phyloP scores from a whole-genome alignment of 805 yeast genomes.

The Lipomyces kockii region DNA sequence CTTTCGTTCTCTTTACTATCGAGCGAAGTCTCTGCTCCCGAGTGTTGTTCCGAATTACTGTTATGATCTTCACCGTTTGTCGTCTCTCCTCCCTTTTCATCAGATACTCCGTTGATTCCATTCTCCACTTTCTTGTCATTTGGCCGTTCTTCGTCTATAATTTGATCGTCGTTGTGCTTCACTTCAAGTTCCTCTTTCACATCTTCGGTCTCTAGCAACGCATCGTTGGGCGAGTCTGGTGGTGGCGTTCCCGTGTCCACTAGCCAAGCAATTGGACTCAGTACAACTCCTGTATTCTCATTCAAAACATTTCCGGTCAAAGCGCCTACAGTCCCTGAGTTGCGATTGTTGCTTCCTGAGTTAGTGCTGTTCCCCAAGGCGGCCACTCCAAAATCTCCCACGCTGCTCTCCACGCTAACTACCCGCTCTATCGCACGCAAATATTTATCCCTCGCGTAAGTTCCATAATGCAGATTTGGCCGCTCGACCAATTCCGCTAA shows the following conservation, averaged over 20 bases:
- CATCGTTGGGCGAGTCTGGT: constrained; percentile 14
- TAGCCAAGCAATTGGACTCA: constrained; percentile 39
- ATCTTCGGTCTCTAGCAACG: constrained; percentile 2
- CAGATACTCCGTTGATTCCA: not conserved
- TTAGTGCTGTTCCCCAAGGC: not conserved
- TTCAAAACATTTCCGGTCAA: not conserved
- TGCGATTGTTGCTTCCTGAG: not conserved
- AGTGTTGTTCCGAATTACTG: not conserved
- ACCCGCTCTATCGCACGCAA: constrained; percentile 41
- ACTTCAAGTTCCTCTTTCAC: not conserved
- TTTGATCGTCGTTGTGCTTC: not conserved
- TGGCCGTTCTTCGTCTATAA: not conserved
- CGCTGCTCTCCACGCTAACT: constrained; percentile 36
- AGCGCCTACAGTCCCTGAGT: not conserved
- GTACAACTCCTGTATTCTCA: constrained; percentile 25
- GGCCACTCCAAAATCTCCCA: constrained; percentile 11
- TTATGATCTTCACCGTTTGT: not conserved
- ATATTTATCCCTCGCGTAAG: constrained; percentile 39
- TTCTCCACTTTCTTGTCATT: not conserved
- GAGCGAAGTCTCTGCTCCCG: not conserved
- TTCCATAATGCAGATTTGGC: constrained; percentile 40
- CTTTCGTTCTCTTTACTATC: not conserved
- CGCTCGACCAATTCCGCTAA: constrained; percentile 45
- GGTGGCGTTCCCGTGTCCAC: constrained; percentile 40
- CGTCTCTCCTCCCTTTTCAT: not conserved